These are phyloP conservation scores for Gillenia trifoliata DNA, from an alignment of 306 rosid genomes.

Conservation along the genomic window DNA sequence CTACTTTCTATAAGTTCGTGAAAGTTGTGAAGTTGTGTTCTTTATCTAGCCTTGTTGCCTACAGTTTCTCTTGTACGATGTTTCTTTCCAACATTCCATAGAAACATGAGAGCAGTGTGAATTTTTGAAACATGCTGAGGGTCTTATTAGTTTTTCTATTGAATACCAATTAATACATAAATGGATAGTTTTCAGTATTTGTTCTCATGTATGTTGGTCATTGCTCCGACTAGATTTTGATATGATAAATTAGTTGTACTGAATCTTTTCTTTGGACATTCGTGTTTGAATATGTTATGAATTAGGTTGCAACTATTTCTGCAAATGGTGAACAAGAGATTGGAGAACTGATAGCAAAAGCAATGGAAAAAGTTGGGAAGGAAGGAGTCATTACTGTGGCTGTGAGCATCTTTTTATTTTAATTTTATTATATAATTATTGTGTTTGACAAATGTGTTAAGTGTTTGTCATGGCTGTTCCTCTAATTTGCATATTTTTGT, in stretches of 20 bases:
- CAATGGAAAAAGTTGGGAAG: conserved; percentile 98
- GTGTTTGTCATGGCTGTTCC: not conserved
- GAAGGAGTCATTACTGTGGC: conserved; percentile 91
- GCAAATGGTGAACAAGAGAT: conserved; percentile 91
- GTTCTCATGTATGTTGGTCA: not conserved
- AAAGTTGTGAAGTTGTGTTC: not conserved
- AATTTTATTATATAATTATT: not conserved
- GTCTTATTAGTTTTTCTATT: not conserved
- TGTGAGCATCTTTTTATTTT: conserved; percentile 39
- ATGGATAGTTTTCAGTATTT: not conserved
- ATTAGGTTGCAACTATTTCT: conserved; percentile 89
- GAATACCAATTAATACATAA: not conserved
- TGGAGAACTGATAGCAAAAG: too few relatives aligned
- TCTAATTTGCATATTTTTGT: conserved; percentile 13
- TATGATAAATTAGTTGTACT: not conserved
- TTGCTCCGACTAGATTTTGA: not conserved
- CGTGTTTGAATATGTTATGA: conserved; percentile 3
- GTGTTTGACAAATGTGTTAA: not conserved
- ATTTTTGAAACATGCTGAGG: too few relatives aligned
- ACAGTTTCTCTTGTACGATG: not conserved
- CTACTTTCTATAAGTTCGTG: not conserved
- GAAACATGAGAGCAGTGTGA: too few relatives aligned
- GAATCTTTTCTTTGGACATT: not conserved
- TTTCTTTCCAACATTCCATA: too few relatives aligned
- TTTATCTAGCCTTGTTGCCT: not conserved